Conservation (phyloP, 2,329 filamentous ascomycete species). For the Macrophomina tecta region DNA sequence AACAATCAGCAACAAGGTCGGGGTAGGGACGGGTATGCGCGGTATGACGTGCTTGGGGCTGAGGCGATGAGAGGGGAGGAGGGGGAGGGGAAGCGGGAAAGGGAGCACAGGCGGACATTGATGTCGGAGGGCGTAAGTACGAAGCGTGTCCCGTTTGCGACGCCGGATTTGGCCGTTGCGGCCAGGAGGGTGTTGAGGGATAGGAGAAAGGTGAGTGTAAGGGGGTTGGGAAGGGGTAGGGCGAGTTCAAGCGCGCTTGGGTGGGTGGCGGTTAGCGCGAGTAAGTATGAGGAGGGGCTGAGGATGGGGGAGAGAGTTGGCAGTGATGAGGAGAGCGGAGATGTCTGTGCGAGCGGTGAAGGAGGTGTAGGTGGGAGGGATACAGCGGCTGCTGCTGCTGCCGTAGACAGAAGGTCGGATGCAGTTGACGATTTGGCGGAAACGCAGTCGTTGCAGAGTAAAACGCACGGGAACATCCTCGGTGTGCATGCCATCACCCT, state of each 20-base stretch:
- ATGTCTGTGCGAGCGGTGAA: neutral
- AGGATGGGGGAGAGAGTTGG: neutral
- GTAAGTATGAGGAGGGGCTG: slow-evolving; percentile 5
- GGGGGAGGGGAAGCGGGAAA: too few species aligned
- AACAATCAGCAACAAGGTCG: neutral
- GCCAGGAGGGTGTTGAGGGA: slow-evolving; percentile 6
- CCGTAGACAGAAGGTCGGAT: neutral
- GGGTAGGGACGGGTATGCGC: neutral
- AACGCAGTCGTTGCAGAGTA: slow-evolving; percentile 11
- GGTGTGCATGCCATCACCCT: slow-evolving; percentile 30
- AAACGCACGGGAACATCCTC: slow-evolving; percentile 26
- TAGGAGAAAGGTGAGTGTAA: neutral
- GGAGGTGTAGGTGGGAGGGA: neutral
- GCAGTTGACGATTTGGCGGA: slow-evolving; percentile 9
- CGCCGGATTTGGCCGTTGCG: slow-evolving; percentile 17
- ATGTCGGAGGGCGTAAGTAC: neutral
- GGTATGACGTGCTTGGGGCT: neutral
- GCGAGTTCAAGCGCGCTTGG: neutral
- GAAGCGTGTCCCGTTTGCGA: slow-evolving; percentile 7
- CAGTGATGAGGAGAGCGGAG: neutral
- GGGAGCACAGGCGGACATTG: slow-evolving; percentile 3
- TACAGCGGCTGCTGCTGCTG: neutral
- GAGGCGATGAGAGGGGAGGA: too few species aligned
- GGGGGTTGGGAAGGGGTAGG: neutral
- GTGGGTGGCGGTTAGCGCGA: neutral